Evolutionary conservation across 495 filamentous ascomycete genomes (phyloP).

Genomic region (Thozetella sp.): DNA sequence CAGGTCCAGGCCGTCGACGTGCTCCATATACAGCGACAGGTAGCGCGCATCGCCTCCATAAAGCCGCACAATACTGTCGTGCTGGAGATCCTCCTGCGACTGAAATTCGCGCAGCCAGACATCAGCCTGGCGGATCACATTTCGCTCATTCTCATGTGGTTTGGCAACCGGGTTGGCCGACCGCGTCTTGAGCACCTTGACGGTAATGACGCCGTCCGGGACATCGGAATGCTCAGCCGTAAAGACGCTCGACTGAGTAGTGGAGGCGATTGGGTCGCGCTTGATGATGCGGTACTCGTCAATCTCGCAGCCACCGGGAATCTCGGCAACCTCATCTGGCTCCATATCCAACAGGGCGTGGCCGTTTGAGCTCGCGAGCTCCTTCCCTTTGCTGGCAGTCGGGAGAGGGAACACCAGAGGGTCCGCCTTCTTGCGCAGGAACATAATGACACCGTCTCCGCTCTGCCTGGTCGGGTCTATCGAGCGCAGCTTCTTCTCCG

Average conservation of each 20-base stretch:
- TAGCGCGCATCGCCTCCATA: constrained; percentile 51
- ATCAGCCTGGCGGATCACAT: constrained; percentile 50
- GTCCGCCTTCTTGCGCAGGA: constrained; percentile 40
- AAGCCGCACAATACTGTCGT: constrained; percentile 47
- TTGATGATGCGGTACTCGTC: constrained; percentile 48
- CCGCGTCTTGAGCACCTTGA: constrained; percentile 50
- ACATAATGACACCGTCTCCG: constrained; percentile 47
- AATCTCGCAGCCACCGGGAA: constrained; percentile 39
- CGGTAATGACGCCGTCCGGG: constrained; percentile 43
- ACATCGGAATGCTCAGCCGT: constrained; percentile 46
- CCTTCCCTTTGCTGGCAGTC: constrained; percentile 38
- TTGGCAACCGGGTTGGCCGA: constrained; percentile 26
- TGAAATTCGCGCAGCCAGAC: constrained; percentile 51
- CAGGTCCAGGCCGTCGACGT: constrained; percentile 48
- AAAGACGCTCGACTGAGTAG: constrained; percentile 47
- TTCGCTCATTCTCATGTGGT: constrained; percentile 36
- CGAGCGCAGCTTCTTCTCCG: constrained; percentile 37
- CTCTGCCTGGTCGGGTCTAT: constrained; percentile 22
- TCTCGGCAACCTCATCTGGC: constrained; percentile 37
- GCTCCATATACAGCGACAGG: constrained; percentile 53
- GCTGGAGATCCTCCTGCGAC: constrained; percentile 44
- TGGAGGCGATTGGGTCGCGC: constrained; percentile 42
- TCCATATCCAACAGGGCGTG: constrained; percentile 46
- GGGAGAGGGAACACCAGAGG: constrained; percentile 41
- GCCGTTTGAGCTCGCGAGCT: constrained; percentile 39